Base-by-base conservation (phyloP, 805 yeast genomes). In the Priceomyces fermenticarens region DNA sequence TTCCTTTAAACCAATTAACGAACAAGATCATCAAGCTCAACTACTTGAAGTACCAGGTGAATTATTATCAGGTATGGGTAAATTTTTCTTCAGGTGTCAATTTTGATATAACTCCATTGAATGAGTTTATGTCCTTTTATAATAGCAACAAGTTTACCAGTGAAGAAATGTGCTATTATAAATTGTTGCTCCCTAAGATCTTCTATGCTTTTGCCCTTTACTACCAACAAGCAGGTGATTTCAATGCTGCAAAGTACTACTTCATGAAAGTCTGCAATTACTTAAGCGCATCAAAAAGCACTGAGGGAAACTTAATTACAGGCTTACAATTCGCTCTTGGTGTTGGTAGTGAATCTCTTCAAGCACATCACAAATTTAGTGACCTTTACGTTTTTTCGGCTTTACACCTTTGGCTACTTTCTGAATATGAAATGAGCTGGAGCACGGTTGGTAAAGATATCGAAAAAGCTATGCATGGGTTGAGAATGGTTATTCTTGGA, bases 151-250 rank as follows among this genome's bases (percentile, higher is more conserved):
- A 45, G 15, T 67, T 69, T 38, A 58, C 70, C 2, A 58, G 60
- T 2, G 72, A 66, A 43, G 78, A 75, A 38, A 46, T 66, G 38
- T 44, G 56, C n/a, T 51, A 62, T 17, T 69, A 63, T 43, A 64
- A 62, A 36, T 53, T 55, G 17, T 42, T 74, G 14, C 43, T 70
- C 3, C 70, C 77, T 2, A 53, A 57, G 29, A 51, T 72, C 3
- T 62, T 60, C 23, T 73, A 69, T 43, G 43, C 75, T 13, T 62
- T 66, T 36, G 81, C 69, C 1, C 35, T 65, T 3, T 60, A 62
- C 38, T 57, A 61, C 44, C 80, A 75, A 37, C 43, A 54, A 11
- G 47, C 52, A 9, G 71, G 72, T 3, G 61, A 70, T 14, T 40
- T 65, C 3, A 52, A 54, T 13, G 53, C 60, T 1, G 69, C 80